Evolutionary conservation across 805 yeast genomes (phyloP), one percentile per base, ranked within the genome.

Genomic region (Spathaspora girioi): DNA sequence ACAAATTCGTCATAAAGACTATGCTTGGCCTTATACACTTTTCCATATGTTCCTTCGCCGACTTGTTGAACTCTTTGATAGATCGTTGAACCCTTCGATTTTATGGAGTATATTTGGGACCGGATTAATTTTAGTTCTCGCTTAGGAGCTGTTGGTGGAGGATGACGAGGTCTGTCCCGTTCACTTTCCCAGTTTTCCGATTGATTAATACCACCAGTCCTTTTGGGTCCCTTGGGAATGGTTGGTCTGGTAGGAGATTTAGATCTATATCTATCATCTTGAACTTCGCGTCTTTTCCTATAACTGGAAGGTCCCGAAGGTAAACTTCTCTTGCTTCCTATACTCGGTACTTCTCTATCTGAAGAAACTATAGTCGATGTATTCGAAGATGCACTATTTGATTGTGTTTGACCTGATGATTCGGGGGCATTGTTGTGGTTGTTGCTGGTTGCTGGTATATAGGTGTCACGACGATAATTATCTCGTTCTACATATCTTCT

Each of bases 41-140:
- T 91, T 17, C 99, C 99, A 66, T 94, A 94, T 0, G 98, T 94
- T 9, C 99, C 99, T 69, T 94, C 98, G n/a, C 99, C 99, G 5
- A 94, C 98, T 64, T 94, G 98, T 41, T 81, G 78, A 1, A 89
- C 81, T 50, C 92, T 75, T 56, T 86, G 85, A 65, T 87, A 90
- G 2, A 80, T 64, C 11, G 77, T 76, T 1, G 66, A 58, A 6
- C 65, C 52, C 29, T 70, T 60, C 1, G 49, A 54, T 51, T 64
- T 65, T 2, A 72, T 53, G 56, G 69, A 63, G 53, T 68, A 74
- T 12, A 71, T 63, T 51, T 74, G 79, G 17, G 60, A 53, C 10
- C 59, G 59, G 15, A 52, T 46, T 31, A 67, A 62, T 50, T 60
- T 63, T 8, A 48, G 38, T 48, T 31, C 43, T 26, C 56, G 54